phyloP scores from a whole-genome alignment of 495 filamentous ascomycete genomes.

The Hyaloscypha finlandica region DNA sequence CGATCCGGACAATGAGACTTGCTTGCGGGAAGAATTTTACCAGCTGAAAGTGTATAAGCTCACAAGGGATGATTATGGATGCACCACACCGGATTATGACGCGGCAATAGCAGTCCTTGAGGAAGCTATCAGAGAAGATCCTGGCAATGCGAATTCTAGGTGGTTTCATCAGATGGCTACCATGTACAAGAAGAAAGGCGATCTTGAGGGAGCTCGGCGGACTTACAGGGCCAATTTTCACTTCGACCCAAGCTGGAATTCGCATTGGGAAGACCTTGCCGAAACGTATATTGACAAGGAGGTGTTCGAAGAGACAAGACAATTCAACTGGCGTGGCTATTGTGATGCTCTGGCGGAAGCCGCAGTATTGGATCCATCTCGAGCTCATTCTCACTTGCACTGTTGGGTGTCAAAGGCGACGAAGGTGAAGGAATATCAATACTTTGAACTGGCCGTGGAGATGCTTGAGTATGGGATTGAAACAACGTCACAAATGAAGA shows the following conservation, averaged over 20 bases:
- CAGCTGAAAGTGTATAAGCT: neutral
- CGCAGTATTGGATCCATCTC: neutral
- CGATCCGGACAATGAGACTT: neutral
- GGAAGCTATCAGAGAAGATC: conserved; percentile 4
- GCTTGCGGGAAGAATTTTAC: conserved; percentile 9
- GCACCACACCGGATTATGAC: conserved; percentile 5
- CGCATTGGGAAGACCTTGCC: conserved; percentile 12
- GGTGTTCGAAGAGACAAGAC: conserved; percentile 9
- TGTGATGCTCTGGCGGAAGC: conserved; percentile 6
- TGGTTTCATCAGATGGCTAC: conserved; percentile 10
- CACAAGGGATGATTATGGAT: neutral
- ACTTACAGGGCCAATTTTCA: conserved; percentile 11
- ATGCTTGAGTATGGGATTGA: conserved; percentile 10
- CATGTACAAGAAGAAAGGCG: conserved; percentile 15
- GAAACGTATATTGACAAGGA: conserved; percentile 11
- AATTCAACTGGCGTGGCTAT: conserved; percentile 9
- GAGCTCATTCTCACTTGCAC: conserved; percentile 1
- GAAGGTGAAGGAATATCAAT: conserved; percentile 10
- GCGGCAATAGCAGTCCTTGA: conserved; percentile 2
- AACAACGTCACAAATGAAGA: conserved; percentile 7
- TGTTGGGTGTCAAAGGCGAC: conserved; percentile 3
- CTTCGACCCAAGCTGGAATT: conserved; percentile 16
- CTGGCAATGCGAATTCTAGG: neutral
- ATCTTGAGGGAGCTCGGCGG: conserved; percentile 12
- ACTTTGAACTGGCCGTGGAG: conserved; percentile 8